phyloP scores from a whole-genome alignment of 495 filamentous ascomycete genomes.

The Schizothecium vesticola region DNA sequence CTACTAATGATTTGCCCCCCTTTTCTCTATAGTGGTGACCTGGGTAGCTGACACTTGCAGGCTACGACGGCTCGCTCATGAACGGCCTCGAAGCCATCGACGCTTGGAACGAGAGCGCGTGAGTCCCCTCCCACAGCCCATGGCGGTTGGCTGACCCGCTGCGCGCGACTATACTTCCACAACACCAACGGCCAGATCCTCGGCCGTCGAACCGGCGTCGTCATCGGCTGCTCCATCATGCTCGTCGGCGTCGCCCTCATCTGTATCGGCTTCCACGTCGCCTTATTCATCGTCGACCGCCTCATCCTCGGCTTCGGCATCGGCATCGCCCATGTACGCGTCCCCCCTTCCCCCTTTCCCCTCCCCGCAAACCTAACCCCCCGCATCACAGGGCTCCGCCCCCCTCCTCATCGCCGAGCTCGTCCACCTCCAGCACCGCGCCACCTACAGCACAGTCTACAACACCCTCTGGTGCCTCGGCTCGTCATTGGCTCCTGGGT shows the following conservation, averaged over 20 bases:
- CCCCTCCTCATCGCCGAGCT: conserved; percentile 52
- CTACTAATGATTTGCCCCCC: too few relatives aligned
- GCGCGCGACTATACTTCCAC: neutral
- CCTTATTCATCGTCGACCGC: conserved; percentile 56
- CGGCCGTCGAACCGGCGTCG: conserved; percentile 51
- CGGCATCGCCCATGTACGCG: conserved; percentile 55
- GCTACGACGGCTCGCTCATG: too few relatives aligned
- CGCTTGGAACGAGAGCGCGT: too few relatives aligned
- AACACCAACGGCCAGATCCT: conserved; percentile 37
- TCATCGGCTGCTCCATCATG: conserved; percentile 47
- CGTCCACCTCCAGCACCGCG: conserved; percentile 52
- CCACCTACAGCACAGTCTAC: conserved; percentile 56
- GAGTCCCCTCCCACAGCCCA: too few relatives aligned
- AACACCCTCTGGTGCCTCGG: conserved; percentile 57
- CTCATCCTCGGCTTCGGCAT: conserved; percentile 58
- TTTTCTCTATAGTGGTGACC: too few relatives aligned
- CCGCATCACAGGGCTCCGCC: too few relatives aligned
- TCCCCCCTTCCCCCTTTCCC: conserved; percentile 24
- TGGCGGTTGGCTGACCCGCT: too few relatives aligned
- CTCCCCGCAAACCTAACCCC: too few relatives aligned
- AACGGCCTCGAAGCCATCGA: too few relatives aligned
- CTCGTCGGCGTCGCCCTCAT: conserved; percentile 22
- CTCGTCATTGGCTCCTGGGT: conserved; percentile 50
- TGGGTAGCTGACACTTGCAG: too few relatives aligned
- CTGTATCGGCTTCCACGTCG: conserved; percentile 23